Evolutionary conservation across 306 rosid genomes (phyloP), one percentile per base, ranked within the genome.

Genomic region (Glycine tomentella): DNA sequence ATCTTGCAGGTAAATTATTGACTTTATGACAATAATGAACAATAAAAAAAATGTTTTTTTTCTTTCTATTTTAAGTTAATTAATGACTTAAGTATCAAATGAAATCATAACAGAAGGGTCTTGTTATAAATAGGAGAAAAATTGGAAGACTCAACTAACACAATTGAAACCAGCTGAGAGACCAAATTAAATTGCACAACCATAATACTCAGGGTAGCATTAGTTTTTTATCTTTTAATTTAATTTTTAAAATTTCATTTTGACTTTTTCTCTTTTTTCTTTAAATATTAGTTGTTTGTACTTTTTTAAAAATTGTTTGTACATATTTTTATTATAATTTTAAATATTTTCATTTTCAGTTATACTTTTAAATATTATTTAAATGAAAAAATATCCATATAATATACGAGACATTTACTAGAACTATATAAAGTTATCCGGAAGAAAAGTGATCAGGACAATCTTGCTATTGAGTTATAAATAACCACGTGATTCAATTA

Each of bases 401-500:
- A 56, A 17, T 7, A 9, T 4, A 31, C 2, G 8, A 62, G 4
- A 62, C 10, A 9, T 8, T 61, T 61, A 4, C 42, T 31, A 14
- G n/a, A n/a, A 7, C 4, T 65, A 7, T 65, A 7, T 65, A 64
- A 40, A 12, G 12, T 65, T 42, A 3, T 7, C 11, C 3, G 0
- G 31, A 14, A 36, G 16, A 56, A 53, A 53, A 53, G 59, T 5
- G 8, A 63, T 20, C 20, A 20, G 14, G 40, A 5, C 16, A 34
- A 12, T 13, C 11, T 34, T 64, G 69, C n/a, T 50, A 52, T 72
- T 14, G 3, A 55, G 36, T 52, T 34, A 53, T 55, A 42, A 6
- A 4, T 55, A 42, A 57, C 7, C 53, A 45, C 13, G 65, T 75
- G 69, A 51, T 58, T 56, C 45, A 74, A 55, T 45, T 58, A 44